These are phyloP conservation scores for Annulohypoxylon stygium DNA, from an alignment of 495 filamentous ascomycete species.

Conservation along the genomic window DNA sequence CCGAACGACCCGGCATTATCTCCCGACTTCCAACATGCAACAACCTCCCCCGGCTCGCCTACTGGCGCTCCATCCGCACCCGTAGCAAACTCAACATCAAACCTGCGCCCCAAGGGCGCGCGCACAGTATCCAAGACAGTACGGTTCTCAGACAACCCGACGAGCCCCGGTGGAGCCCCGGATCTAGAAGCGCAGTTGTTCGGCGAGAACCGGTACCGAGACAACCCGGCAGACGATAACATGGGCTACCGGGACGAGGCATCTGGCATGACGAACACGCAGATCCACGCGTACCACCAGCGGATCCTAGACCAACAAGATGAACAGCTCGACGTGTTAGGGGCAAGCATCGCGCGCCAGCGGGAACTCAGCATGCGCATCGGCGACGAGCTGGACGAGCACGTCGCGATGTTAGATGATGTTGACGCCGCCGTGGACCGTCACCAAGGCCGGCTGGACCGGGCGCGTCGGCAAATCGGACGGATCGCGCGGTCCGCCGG, in stretches of 20 bases:
- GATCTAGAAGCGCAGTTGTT: conserved; percentile 72
- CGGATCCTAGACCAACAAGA: conserved; percentile 88
- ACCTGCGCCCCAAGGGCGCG: conserved; percentile 41
- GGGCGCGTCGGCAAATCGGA: conserved; percentile 77
- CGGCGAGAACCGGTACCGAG: conserved; percentile 68
- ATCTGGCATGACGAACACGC: conserved; percentile 74
- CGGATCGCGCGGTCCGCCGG: conserved; percentile 77
- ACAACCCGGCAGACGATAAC: conserved; percentile 57
- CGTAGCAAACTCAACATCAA: conserved; percentile 60
- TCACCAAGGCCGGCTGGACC: conserved; percentile 79
- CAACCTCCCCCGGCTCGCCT: conserved; percentile 57
- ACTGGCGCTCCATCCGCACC: conserved; percentile 56
- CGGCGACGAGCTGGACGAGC: conserved; percentile 93
- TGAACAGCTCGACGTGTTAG: conserved; percentile 88
- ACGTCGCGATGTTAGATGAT: conserved; percentile 89
- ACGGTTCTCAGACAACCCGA: conserved; percentile 84
- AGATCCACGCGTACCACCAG: conserved; percentile 87
- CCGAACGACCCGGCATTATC: conserved; percentile 77
- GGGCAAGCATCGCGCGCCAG: conserved; percentile 89
- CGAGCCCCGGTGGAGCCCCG: conserved; percentile 49
- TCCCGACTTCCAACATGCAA: conserved; percentile 75
- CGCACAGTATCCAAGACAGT: conserved; percentile 75
- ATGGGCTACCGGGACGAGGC: conserved; percentile 69
- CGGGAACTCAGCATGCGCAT: conserved; percentile 95
- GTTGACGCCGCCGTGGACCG: conserved; percentile 85